Evolutionary conservation across 2,329 filamentous ascomycete species (phyloP).

Genomic region (Chlorencoelia australis): DNA sequence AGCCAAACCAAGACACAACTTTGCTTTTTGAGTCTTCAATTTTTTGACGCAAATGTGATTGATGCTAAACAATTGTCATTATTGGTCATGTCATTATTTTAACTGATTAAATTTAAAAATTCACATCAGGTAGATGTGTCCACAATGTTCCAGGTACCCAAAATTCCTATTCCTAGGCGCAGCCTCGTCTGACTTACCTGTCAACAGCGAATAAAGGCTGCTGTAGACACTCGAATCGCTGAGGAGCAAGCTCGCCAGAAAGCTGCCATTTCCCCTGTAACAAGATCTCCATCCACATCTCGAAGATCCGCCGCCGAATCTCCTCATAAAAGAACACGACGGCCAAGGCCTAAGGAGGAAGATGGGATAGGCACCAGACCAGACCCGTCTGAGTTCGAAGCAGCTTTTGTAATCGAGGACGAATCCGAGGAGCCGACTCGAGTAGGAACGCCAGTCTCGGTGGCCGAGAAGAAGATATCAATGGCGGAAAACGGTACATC

Average conservation of each 20-base stretch:
- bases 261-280: conserved; percentile 31
- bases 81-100: too few species aligned
- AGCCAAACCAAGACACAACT: too few species aligned
- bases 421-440: conserved; percentile 57
- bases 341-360: conserved; percentile 23
- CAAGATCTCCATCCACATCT: conserved; percentile 33
- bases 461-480: conserved; percentile 22
- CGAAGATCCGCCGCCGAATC: conserved; percentile 19
- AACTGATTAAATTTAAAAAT: too few species aligned
- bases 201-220: conserved; percentile 65
- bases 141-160: conserved; percentile 27
- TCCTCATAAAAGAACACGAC: conserved; percentile 18
- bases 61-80: too few species aligned
- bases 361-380: conserved; percentile 32
- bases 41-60: too few species aligned
- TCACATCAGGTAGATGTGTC: conserved; percentile 15
- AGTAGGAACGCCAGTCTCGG: conserved; percentile 45
- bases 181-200: conserved; percentile 16
- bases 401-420: conserved; percentile 78
- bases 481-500: conserved; percentile 12
- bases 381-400: conserved; percentile 81
- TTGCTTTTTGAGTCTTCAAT: too few species aligned
- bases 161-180: too few species aligned
- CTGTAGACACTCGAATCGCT: conserved; percentile 78
- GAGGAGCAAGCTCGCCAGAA: conserved; percentile 72